Evolutionary conservation across 2,329 filamentous ascomycete genomes (phyloP), one percentile per base, ranked within the genome.

Genomic region (Tolypocladium paradoxum): DNA sequence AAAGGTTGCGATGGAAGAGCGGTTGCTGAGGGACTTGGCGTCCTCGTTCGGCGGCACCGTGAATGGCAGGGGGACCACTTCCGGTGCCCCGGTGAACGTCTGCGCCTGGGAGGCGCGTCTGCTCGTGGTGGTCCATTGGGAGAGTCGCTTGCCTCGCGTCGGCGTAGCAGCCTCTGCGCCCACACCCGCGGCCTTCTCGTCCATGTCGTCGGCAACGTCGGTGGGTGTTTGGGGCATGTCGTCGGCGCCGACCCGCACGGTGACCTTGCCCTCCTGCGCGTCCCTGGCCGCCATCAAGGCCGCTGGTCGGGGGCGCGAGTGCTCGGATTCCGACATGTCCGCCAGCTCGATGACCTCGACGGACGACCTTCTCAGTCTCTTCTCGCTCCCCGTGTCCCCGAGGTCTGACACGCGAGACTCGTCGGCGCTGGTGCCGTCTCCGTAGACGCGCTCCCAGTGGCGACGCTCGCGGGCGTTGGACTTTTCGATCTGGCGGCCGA

Each of bases 371-470:
- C 57, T 58, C 3, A 68, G 57, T 29, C 57, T 68, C 59, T 77
- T 78, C 55, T 79, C 76, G 58, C 70, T 77, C 2, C 70, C 70
- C 54, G 72, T 65, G 43, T 76, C 75, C 24, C 72, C 77, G 33
- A 77, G 67, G 12, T 76, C 79, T 0, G 78, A 85, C 34, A 78
- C 76, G 24, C 69, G 70, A 1, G 74, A 74, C 3, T 57, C 63
- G 18, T 65, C 62, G 8, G 64, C 57, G 51, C 66, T 72, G 27
- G 73, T 68, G 53, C 79, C 81, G 57, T 86, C 76, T 0, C 87
- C 88, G 59, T 95, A 93, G 2, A 79, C 74, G 6, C 79, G 79
- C 65, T 96, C 91, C 91, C 91, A 96, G 56, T 83, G 73, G 7
- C 72, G 72, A 46, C 81, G 76, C 56, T 89, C 85, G 6, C 76